Evolutionary conservation across 1,139 yeast genomes (phyloP).

Genomic region (Lodderomyces beijingensis): DNA sequence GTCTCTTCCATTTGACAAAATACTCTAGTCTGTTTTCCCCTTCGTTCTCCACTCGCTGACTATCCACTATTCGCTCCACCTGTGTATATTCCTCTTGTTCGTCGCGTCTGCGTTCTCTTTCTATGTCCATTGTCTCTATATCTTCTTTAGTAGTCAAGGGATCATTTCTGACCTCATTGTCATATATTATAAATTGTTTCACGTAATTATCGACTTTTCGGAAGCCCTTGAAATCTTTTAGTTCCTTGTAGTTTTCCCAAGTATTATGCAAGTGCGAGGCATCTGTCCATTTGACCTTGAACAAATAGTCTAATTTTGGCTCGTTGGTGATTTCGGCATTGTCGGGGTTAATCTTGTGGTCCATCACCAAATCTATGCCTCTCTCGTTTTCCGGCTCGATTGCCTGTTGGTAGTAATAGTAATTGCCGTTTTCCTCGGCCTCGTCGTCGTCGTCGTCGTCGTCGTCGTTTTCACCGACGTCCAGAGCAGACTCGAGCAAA

Average conservation of each 20-base stretch:
- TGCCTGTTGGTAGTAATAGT: conserved; percentile 38
- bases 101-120: conserved; percentile 77
- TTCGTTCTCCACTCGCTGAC: conserved; percentile 62
- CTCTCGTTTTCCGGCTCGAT: conserved; percentile 36
- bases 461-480: background rate
- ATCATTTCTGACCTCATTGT: conserved; percentile 72
- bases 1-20: conserved; percentile 88
- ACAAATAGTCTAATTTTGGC: conserved; percentile 58
- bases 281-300: conserved; percentile 81
- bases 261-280: conserved; percentile 91
- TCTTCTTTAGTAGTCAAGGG: conserved; percentile 85
- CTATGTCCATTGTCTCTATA: conserved; percentile 88
- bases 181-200: conserved; percentile 68
- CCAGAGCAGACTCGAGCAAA: conserved; percentile 40
- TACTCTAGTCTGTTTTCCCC: conserved; percentile 68
- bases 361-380: conserved; percentile 51
- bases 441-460: conserved; percentile 24
- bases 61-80: conserved; percentile 87
- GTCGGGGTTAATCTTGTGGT: conserved; percentile 42
- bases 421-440: conserved; percentile 28
- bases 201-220: conserved; percentile 89
- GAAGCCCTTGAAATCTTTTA: conserved; percentile 63
- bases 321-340: conserved; percentile 41
- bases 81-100: conserved; percentile 78
- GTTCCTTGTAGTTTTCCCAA: conserved; percentile 73